Base-by-base conservation (phyloP, 1,139 yeast genomes). In the Arxiozyma heterogenica region DNA sequence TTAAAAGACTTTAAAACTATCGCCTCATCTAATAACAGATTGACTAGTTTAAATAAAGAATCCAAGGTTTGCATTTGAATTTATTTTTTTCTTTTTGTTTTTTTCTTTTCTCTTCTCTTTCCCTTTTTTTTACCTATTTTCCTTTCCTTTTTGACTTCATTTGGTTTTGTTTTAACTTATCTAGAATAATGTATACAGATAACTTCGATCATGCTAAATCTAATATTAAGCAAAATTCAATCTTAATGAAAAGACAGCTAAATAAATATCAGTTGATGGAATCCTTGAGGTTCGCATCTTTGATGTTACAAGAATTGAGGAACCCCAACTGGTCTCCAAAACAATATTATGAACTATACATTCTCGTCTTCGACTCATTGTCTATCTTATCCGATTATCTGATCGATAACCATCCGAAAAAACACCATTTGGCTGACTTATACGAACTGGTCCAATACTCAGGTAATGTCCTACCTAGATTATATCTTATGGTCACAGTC, bases 401-500 rank as follows among this genome's bases (percentile, higher is more conserved):
- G 57, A 75, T 79, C 54, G 86, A 80, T 30, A 81, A 81, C 57
- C 91, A 88, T 64, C 81, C 82, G 12, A 64, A 64, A 54, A 75
- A 79, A 45, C 86, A 89, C 56, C 94, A 91, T 69, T 73, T 93
- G 56, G 90, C 95, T 0, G 98, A 93, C 68, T 75, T 93, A 55
- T 93, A 93, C 67, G 98, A 93, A 66, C 76, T 93, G 68, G 98
- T 93, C 4, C 98, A 93, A 68, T 94, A 93, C 67, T 90, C 96
- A 1, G 96, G 94, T 1, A 93, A 90, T 70, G 88, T 94, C 45
- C 79, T 93, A 18, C 98, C 98, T 3, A 77, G 98, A 56, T 75
- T 93, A 54, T 93, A 94, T 68, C 76, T 94, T 73, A 90, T 93
- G 98, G 86, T 93, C 50, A 93, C 95, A 2, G 93, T 93, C 12